These are phyloP conservation scores for Neopestalotiopsis rosae DNA, from an alignment of 2,329 filamentous ascomycete species.

Conservation along the genomic window DNA sequence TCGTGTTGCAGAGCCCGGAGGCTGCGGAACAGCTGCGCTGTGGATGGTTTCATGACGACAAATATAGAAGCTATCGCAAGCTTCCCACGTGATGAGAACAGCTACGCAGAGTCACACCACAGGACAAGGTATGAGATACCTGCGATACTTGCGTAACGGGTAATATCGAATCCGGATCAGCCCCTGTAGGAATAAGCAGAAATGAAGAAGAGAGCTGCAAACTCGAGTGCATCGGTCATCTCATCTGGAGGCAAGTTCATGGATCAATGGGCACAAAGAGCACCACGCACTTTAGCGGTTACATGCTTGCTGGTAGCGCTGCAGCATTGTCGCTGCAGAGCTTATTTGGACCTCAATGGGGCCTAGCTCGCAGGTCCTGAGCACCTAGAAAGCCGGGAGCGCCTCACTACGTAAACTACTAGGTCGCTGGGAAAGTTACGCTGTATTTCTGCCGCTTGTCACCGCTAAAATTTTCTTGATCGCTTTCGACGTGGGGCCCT, in stretches of 20 bases:
- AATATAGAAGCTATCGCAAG: not conserved
- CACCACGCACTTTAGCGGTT: too few relatives aligned
- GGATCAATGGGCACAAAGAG: too few relatives aligned
- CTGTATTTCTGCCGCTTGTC: conserved; percentile 45
- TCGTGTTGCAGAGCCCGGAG: conserved; percentile 70
- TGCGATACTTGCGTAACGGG: too few relatives aligned
- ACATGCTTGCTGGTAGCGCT: not conserved
- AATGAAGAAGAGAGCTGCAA: too few relatives aligned
- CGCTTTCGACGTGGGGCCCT: conserved; percentile 10
- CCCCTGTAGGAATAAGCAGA: too few relatives aligned
- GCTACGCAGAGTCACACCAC: not conserved
- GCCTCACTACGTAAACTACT: not conserved
- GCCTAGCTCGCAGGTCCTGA: not conserved
- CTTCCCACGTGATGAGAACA: not conserved
- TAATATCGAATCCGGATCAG: too few relatives aligned
- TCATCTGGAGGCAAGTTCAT: too few relatives aligned
- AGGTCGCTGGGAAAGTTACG: not conserved
- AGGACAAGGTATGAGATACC: too few relatives aligned
- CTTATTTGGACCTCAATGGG: not conserved
- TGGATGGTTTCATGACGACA: conserved; percentile 22
- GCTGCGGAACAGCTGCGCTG: conserved; percentile 56
- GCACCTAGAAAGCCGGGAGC: not conserved
- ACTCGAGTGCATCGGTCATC: too few relatives aligned
- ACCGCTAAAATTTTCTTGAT: conserved; percentile 58
- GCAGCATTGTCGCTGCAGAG: not conserved